phyloP scores from a whole-genome alignment of 2,329 filamentous ascomycete species.

The Fusarium scirpi region DNA sequence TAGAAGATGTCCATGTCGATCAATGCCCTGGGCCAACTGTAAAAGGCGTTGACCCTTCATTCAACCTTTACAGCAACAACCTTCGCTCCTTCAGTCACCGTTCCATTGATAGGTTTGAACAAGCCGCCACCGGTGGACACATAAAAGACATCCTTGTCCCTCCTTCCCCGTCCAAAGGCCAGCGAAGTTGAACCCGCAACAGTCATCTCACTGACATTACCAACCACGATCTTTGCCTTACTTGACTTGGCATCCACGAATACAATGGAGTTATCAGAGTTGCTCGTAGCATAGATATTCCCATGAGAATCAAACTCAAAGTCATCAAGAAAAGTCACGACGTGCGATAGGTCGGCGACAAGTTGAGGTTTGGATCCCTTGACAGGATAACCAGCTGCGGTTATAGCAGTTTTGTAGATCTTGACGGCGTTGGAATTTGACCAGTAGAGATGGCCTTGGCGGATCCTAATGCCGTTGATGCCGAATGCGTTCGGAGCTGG shows the following conservation, averaged over 20 bases:
- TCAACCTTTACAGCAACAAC: slow-evolving; percentile 28
- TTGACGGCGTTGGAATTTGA: slow-evolving; percentile 19
- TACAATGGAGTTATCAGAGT: slow-evolving; percentile 40
- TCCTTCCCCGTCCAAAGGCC: slow-evolving; percentile 32
- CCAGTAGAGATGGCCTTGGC: not conserved
- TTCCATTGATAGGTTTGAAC: slow-evolving; percentile 30
- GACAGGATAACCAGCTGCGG: slow-evolving; percentile 12
- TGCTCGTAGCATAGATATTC: slow-evolving; percentile 39
- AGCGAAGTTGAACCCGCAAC: slow-evolving; percentile 41
- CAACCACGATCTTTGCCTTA: slow-evolving; percentile 29
- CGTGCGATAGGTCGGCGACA: slow-evolving; percentile 28
- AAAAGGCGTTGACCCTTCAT: not conserved
- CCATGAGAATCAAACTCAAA: slow-evolving; percentile 36
- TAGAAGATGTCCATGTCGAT: too few species aligned
- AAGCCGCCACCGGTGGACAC: slow-evolving; percentile 32
- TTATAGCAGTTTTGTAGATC: slow-evolving; percentile 33
- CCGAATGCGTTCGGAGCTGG: slow-evolving; percentile 1
- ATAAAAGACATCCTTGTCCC: slow-evolving; percentile 27
- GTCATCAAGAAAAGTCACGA: slow-evolving; percentile 37
- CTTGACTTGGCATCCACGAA: slow-evolving; percentile 28
- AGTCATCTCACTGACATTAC: slow-evolving; percentile 20
- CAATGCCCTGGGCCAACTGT: too few species aligned
- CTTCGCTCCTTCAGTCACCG: slow-evolving; percentile 36
- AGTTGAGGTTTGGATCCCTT: slow-evolving; percentile 37
- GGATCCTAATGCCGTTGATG: slow-evolving; percentile 6